Evolutionary conservation across 371 early-diverging fungal genomes (phyloP).

Genomic region (Choanephora cucurbitarum): DNA sequence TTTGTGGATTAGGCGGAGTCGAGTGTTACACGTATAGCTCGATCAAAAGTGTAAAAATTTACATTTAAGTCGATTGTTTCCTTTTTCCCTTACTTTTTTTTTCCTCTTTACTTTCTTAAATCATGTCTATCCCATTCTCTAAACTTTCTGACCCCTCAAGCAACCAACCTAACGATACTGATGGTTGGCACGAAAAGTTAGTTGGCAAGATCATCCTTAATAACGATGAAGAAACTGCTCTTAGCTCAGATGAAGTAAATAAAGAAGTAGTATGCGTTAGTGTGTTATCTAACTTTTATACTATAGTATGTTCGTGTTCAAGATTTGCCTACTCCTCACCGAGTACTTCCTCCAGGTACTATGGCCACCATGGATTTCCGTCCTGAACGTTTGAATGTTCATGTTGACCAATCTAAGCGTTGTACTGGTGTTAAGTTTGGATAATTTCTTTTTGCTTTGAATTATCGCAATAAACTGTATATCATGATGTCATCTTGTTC

Average conservation of each 20-base stretch:
- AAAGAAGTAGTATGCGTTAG: too few relatives aligned
- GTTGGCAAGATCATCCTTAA: constrained; percentile 39
- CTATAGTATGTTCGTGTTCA: constrained; percentile 28
- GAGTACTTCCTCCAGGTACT: constrained; percentile 31
- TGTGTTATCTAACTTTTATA: constrained; percentile 1
- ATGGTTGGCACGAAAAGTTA: constrained; percentile 39
- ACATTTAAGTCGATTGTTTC: background rate
- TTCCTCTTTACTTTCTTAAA: background rate
- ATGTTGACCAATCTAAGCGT: constrained; percentile 30
- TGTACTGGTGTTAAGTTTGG: constrained; percentile 35
- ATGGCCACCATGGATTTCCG: constrained; percentile 42
- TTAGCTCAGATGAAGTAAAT: constrained; percentile 34
- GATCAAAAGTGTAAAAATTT: background rate
- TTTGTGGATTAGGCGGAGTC: background rate
- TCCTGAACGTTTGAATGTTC: constrained; percentile 41
- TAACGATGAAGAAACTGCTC: constrained; percentile 27
- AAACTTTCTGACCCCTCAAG: constrained; percentile 3
- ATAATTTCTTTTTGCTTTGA: constrained; percentile 11
- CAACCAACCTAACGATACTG: constrained; percentile 1
- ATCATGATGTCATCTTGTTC: background rate
- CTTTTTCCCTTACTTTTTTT: background rate
- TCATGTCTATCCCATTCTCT: constrained; percentile 12
- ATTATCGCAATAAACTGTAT: background rate
- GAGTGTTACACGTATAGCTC: background rate
- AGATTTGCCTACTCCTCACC: constrained; percentile 35